These are phyloP conservation scores for Claviceps humidiphila DNA, from an alignment of 2,329 filamentous ascomycete species.

Conservation along the genomic window DNA sequence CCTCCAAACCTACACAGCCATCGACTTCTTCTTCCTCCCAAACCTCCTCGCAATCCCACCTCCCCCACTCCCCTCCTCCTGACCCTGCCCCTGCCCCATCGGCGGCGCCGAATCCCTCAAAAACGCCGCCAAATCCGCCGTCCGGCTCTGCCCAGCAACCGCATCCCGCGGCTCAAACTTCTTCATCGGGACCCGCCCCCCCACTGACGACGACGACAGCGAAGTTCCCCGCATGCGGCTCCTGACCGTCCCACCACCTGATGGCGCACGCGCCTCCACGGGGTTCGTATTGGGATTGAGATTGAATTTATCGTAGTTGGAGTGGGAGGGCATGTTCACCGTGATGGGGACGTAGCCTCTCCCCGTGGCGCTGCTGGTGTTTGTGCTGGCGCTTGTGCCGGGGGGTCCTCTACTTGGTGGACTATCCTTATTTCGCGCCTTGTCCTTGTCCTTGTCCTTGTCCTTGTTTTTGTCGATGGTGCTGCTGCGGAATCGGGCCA, in stretches of 20 bases:
- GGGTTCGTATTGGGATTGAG: conserved; percentile 4
- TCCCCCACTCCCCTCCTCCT: conserved; percentile 19
- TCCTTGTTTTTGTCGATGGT: background rate
- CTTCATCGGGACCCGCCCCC: conserved; percentile 38
- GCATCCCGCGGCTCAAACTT: conserved; percentile 45
- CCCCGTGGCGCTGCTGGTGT: conserved; percentile 4
- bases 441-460: conserved; percentile 1
- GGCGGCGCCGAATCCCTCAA: conserved; percentile 56
- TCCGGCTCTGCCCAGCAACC: conserved; percentile 35
- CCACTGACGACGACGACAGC: conserved; percentile 13
- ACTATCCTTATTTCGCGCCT: conserved; percentile 6
- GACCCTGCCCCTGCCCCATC: conserved; percentile 11
- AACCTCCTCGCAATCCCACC: conserved; percentile 35
- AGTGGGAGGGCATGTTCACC: conserved; percentile 31
- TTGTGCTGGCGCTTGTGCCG: conserved; percentile 12
- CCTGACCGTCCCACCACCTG: too few species aligned
- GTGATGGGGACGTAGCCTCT: conserved; percentile 41
- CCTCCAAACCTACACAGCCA: conserved; percentile 8
- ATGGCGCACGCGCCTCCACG: too few species aligned
- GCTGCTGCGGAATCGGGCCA: conserved; percentile 38
- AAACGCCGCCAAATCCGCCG: conserved; percentile 60
- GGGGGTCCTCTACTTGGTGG: conserved; percentile 11
- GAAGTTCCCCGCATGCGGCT: conserved; percentile 11
- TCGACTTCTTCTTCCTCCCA: conserved; percentile 34
- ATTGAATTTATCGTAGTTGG: conserved; percentile 30